Conservation (phyloP, 768 basidiomycete species). For the Multifurca ochricompacta region DNA sequence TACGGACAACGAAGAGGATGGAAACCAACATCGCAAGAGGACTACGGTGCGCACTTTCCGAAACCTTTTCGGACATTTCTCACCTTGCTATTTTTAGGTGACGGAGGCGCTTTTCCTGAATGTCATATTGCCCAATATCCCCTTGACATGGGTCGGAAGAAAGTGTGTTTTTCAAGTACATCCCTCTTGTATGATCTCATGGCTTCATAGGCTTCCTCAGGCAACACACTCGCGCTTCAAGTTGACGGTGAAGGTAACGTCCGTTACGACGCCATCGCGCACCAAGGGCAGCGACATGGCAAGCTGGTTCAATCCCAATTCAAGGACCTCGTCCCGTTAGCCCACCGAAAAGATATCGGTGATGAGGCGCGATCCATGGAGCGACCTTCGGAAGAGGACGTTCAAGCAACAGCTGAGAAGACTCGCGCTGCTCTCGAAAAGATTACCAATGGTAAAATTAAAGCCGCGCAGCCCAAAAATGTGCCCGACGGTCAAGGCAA, state of each 20-base stretch:
- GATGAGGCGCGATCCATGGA: slow-evolving; percentile 75
- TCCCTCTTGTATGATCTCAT: background rate
- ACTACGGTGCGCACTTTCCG: slow-evolving; percentile 58
- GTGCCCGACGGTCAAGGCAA: slow-evolving; percentile 80
- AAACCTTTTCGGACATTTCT: slow-evolving; percentile 11
- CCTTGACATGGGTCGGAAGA: slow-evolving; percentile 90
- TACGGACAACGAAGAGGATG: slow-evolving; percentile 84
- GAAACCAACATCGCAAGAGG: slow-evolving; percentile 74
- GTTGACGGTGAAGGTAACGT: slow-evolving; percentile 96
- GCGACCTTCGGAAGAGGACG: slow-evolving; percentile 88
- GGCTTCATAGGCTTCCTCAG: slow-evolving; percentile 62
- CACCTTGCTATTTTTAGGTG: slow-evolving; percentile 36
- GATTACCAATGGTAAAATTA: slow-evolving; percentile 92
- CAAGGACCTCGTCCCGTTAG: slow-evolving; percentile 92
- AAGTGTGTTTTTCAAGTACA: slow-evolving; percentile 42
- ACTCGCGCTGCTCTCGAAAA: slow-evolving; percentile 90
- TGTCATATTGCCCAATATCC: slow-evolving; percentile 98
- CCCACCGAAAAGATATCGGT: slow-evolving; percentile 79
- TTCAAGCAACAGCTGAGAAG: slow-evolving; percentile 83
- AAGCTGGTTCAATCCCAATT: slow-evolving; percentile 91
- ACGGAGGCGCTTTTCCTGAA: slow-evolving; percentile 87
- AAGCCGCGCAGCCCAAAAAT: slow-evolving; percentile 96
- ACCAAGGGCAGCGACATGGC: slow-evolving; percentile 84
- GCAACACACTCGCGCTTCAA: slow-evolving; percentile 93
- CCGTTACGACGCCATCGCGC: slow-evolving; percentile 94